Evolutionary conservation across 1,284 basidiomycete species (phyloP), one percentile per base, ranked within the genome.

Genomic region (Ceratobasidium sp.): DNA sequence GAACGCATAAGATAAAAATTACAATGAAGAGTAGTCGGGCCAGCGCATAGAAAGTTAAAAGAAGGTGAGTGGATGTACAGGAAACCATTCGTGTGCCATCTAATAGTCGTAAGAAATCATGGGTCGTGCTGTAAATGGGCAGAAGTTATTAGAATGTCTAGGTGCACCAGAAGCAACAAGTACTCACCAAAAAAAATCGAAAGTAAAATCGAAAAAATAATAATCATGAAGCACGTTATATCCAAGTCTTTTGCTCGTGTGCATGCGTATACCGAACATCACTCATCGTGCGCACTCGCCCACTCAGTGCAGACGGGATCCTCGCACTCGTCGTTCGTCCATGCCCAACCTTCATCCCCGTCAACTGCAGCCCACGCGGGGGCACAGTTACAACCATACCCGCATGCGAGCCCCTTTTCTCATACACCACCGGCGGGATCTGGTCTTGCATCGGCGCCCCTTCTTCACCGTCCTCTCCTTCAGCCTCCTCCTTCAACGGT

Each of bases 401-500:
- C 35, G 70, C 55, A 23, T 73, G 70, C n/a, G 70, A 73, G 18
- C 70, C 70, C 44, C 41, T 60, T 41, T 73, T 73, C 33, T 73
- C 70, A n/a, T 73, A 73, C 70, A 64, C 44, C 12, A 73, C 44
- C 7, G 70, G 59, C 23, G 70, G 70, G 14, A 60, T 30, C 27
- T 64, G 46, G 23, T n/a, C 44, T 35, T 57, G n/a, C 44, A 27
- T 27, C 27, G 57, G 5, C 10, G 20, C 70, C 41, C 62, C 57
- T 10, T 30, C 70, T n/a, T n/a, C n/a, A 3, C 46, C 70, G 20
- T 50, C 70, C 23, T 73, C 70, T 46, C 46, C 30, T 16, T 44
- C 44, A 8, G 44, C 57, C 41, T 44, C 57, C 18, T 60, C 57
- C 3, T 60, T 57, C 35, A 41, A 57, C 30, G 70, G 59, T 23